phyloP scores from a whole-genome alignment of 352 stramenopile species.

The Plasmopara halstedii region DNA sequence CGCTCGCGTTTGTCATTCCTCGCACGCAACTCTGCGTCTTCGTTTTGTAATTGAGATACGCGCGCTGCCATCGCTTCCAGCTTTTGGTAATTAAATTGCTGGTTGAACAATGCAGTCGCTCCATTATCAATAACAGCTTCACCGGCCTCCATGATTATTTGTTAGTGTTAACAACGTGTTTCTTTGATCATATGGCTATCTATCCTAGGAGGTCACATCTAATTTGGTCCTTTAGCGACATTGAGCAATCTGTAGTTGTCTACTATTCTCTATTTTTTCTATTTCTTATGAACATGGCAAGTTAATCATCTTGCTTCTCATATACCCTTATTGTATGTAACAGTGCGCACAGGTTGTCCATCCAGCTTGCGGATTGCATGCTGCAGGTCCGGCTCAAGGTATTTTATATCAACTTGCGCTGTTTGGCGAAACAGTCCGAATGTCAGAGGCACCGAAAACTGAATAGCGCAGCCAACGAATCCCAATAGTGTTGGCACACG shows the following conservation, averaged over 20 bases:
- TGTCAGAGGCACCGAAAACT: slow-evolving; percentile 79
- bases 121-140: slow-evolving; percentile 6
- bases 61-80: slow-evolving; percentile 52
- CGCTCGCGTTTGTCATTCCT: slow-evolving; percentile 85
- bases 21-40: slow-evolving; percentile 74
- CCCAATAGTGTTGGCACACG: slow-evolving; percentile 59
- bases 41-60: slow-evolving; percentile 49
- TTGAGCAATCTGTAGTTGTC: no score
- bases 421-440: slow-evolving; percentile 83
- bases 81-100: slow-evolving; percentile 46
- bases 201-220: slow-evolving; percentile 1
- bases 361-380: slow-evolving; percentile 29
- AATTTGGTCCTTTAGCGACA: no score
- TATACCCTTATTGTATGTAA: slow-evolving; percentile 83
- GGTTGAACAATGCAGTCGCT: slow-evolving; percentile 54
- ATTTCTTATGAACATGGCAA: no score
- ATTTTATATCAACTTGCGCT: slow-evolving; percentile 49
- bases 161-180: background rate
- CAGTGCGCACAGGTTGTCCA: slow-evolving; percentile 42
- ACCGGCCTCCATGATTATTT: slow-evolving; percentile 10
- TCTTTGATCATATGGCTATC: slow-evolving; percentile 3
- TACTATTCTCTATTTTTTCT: no score
- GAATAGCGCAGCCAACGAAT: slow-evolving; percentile 67
- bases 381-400: slow-evolving; percentile 61
- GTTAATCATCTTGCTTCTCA: slow-evolving; percentile 7